A percentile compares a stretch with the other conserved stretches of the same genome.
Conservation (phyloP, 345 rosid species). For the Excoecaria agallocha region DNA sequence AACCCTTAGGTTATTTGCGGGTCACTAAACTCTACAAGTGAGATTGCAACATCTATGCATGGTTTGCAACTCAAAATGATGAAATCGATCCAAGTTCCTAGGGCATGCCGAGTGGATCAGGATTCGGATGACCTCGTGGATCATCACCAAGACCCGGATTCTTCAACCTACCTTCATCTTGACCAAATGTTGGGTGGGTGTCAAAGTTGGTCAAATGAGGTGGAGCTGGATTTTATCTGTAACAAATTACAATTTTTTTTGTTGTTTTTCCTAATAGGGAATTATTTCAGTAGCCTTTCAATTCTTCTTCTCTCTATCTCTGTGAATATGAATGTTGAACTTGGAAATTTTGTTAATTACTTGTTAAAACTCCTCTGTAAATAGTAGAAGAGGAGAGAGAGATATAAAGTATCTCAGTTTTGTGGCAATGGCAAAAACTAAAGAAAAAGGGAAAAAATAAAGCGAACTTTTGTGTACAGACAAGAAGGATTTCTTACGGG, state of each 20-base stretch:
- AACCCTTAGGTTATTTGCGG: slow-evolving; percentile 12
- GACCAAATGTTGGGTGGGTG: slow-evolving; percentile 46
- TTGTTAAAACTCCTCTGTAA: too few species aligned
- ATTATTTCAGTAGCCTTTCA: slow-evolving; percentile 22
- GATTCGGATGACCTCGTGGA: slow-evolving; percentile 34
- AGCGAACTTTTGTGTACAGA: too few species aligned
- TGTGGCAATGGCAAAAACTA: too few species aligned
- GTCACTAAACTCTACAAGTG: slow-evolving; percentile 25
- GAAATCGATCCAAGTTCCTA: slow-evolving; percentile 25
- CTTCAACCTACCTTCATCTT: slow-evolving; percentile 30
- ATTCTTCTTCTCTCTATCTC: slow-evolving; percentile 22
- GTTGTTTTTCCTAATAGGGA: slow-evolving; percentile 2
- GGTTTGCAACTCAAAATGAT: slow-evolving; percentile 33
- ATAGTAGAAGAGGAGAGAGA: too few species aligned
- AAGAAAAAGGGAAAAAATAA: too few species aligned
- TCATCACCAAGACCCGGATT: slow-evolving; percentile 32
- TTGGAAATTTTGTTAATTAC: slow-evolving; percentile 9
- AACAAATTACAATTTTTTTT: slow-evolving; percentile 2
- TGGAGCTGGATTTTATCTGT: neutral
- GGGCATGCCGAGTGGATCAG: slow-evolving; percentile 39
- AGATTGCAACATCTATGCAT: slow-evolving; percentile 44
- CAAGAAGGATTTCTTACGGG: too few species aligned
- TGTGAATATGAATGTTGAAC: slow-evolving; percentile 29
- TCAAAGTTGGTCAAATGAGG: slow-evolving; percentile 43
- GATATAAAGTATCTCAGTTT: too few species aligned